Conservation (phyloP, 768 basidiomycete genomes). For the Podaxis sp. region DNA sequence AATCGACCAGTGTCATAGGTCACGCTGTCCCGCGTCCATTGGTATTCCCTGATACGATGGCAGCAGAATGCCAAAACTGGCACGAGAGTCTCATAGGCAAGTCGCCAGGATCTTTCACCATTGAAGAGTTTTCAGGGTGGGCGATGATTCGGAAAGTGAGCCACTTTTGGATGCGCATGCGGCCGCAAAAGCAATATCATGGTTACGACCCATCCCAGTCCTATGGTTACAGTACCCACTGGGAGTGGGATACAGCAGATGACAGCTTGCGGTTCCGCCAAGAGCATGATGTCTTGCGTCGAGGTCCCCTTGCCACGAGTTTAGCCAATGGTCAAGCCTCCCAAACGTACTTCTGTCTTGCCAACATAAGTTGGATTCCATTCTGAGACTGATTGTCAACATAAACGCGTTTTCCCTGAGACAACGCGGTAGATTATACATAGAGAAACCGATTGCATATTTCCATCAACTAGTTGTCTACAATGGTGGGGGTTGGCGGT, state of each 20-base stretch:
- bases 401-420: not conserved
- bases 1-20: constrained; percentile 31
- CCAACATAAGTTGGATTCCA: not conserved
- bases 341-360: not conserved
- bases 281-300: not conserved
- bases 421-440: not conserved
- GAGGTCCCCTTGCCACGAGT: not conserved
- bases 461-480: not conserved
- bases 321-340: not conserved
- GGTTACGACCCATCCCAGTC: no score
- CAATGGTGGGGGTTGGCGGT: not conserved
- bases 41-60: constrained; percentile 30
- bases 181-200: not conserved
- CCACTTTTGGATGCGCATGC: not conserved
- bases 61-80: constrained; percentile 14
- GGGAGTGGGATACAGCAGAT: not conserved
- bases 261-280: not conserved
- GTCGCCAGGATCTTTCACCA: no score
- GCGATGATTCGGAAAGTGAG: not conserved
- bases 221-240: no score
- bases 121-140: not conserved
- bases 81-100: not conserved
- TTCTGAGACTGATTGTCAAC: not conserved
- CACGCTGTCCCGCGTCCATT: constrained; percentile 36
- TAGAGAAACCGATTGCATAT: not conserved